phyloP scores from a whole-genome alignment of 148 eudicot genomes.

The Camellia sinensis region DNA sequence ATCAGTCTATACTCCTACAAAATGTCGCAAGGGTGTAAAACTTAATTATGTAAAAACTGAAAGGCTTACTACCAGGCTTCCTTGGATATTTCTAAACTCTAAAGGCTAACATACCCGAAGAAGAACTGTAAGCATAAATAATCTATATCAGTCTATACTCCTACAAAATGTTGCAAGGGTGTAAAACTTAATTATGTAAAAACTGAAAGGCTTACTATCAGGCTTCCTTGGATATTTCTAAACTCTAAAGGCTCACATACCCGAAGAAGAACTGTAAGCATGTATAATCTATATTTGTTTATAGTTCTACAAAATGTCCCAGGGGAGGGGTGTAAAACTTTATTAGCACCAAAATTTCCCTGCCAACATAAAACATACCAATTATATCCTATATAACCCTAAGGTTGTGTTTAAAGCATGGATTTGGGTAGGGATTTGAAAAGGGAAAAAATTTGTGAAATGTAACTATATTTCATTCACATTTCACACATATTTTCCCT shows the following conservation, averaged over 20 bases:
- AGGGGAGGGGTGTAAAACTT: neutral
- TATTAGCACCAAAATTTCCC: neutral
- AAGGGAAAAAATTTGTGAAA: too few species aligned
- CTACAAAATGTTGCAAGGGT: neutral
- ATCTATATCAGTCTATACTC: neutral
- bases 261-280: neutral
- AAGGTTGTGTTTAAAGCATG: too few species aligned
- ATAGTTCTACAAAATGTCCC: neutral
- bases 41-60: neutral
- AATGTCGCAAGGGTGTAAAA: neutral
- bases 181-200: neutral
- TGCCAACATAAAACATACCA: neutral
- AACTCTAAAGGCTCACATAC: neutral
- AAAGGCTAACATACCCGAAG: neutral
- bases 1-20: neutral
- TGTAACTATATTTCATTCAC: too few species aligned
- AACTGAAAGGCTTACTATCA: neutral
- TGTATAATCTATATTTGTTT: neutral
- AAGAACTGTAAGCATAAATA: neutral
- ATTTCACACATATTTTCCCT: too few species aligned
- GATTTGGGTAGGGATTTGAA: too few species aligned
- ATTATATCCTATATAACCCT: neutral
- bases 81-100: neutral
- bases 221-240: neutral
- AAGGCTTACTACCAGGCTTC: neutral